Evolutionary conservation across 768 basidiomycete species (phyloP).

Genomic region (Termitomyces sp.): DNA sequence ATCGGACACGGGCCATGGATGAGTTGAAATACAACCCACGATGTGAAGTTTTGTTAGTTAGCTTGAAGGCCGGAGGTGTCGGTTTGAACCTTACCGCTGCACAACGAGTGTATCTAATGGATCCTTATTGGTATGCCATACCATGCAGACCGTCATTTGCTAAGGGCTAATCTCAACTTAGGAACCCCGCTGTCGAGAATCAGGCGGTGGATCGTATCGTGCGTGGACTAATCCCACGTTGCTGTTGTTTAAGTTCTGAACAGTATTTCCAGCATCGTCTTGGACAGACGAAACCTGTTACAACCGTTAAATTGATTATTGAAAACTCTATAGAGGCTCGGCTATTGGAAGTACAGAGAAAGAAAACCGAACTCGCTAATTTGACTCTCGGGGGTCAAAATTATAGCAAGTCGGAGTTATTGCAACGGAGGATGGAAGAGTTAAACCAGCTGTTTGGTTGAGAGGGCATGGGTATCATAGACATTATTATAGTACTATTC

Average conservation of each 20-base stretch:
- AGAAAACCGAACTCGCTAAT: constrained; percentile 92
- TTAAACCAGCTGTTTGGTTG: constrained; percentile 68
- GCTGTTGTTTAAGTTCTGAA: not conserved
- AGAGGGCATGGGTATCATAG: constrained; percentile 19
- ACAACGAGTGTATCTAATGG: constrained; percentile 91
- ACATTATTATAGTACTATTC: constrained; percentile 22
- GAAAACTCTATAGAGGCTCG: constrained; percentile 91
- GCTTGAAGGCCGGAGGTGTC: constrained; percentile 94
- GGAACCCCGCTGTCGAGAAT: constrained; percentile 97
- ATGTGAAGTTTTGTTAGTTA: constrained; percentile 93
- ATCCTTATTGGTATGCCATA: constrained; percentile 80
- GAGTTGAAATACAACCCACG: constrained; percentile 83
- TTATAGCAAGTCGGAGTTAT: constrained; percentile 82
- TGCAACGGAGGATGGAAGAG: constrained; percentile 86
- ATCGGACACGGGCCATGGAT: constrained; percentile 88
- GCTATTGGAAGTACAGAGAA: constrained; percentile 87
- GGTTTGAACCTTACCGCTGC: constrained; percentile 95
- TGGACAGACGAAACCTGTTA: constrained; percentile 89
- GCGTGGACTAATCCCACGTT: constrained; percentile 25
- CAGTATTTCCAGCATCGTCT: constrained; percentile 71
- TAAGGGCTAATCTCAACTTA: constrained; percentile 22
- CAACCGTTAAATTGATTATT: constrained; percentile 90
- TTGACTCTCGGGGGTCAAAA: constrained; percentile 83
- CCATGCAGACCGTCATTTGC: not conserved
- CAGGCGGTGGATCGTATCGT: constrained; percentile 98